Base-by-base conservation (phyloP, 2,329 filamentous ascomycete species). In the Magnaporthales sp. region DNA sequence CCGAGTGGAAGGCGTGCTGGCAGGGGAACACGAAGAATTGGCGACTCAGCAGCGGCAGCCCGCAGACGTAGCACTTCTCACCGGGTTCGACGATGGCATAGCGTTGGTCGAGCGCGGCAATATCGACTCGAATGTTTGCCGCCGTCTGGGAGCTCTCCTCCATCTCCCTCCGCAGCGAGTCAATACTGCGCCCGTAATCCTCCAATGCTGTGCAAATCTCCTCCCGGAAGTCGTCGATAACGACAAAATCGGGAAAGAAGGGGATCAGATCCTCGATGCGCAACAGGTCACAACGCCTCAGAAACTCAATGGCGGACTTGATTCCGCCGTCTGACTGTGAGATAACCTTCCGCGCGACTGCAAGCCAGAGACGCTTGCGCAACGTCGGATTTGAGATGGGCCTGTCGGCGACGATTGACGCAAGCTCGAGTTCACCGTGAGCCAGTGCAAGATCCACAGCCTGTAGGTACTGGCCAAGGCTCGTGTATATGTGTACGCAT, bases 21-120 rank as follows among this genome's bases (percentile, higher is more conserved):
- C 95, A 99, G 0, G 95, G 95, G 71, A 99, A 99, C 22, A 99
- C 95, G 72, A 98, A 99, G 78, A 99, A 99, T 73, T 97, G 93
- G 66, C 93, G 81, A 74, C 91, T 93, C 19, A 99, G 83, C 66
- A 99, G 80, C 10, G 95, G 95, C 67, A 98, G 79, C 0, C 89
- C 87, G 74, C 95, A 99, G 2, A 90, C 87, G 79, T 94, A 96
- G 77, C 95, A 99, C 75, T 92, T 89, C 81, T 99, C 95, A 0
- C 95, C 95, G 0, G 95, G 94, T 75, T 97, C 93, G 7, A 99
- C 95, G 69, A 99, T 96, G 1, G 94, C 95, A 74, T 98, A 99
- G 3, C 95, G 88, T 69, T 90, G 87, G 74, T 96, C 93, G 3
- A 99, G 84, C 0, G 89, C 88, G 1, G 90, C 88, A 71, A 98